Percentiles rank a stretch among this genome's conserved stretches.
These are phyloP conservation scores for Eucalyptus melliodora DNA, from an alignment of 345 rosid species.

Conservation along the genomic window DNA sequence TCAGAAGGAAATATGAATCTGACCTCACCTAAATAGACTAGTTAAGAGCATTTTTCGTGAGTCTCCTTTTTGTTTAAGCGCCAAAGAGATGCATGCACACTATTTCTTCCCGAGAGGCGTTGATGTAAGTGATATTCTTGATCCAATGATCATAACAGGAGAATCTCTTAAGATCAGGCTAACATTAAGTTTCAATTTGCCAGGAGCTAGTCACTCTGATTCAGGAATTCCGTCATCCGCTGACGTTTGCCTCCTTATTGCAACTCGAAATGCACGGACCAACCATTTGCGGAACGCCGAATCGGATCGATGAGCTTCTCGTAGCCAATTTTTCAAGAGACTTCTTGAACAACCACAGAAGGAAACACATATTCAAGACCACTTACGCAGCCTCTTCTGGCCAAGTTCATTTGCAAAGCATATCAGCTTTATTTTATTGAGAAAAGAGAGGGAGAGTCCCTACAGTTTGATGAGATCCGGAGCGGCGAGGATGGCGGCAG, in stretches of 20 bases:
- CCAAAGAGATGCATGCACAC: background rate
- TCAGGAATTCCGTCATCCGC: background rate
- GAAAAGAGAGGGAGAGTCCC: background rate
- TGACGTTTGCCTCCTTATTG: background rate
- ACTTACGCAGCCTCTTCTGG: background rate
- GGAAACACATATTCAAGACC: background rate
- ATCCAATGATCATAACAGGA: background rate
- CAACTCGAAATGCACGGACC: background rate
- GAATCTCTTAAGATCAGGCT: background rate
- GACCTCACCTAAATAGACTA: too few species aligned
- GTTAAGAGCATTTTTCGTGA: too few species aligned
- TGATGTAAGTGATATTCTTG: background rate
- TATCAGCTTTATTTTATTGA: background rate
- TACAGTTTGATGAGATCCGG: background rate
- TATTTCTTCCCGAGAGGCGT: too few species aligned
- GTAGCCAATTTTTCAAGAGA: background rate
- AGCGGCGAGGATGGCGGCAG: background rate
- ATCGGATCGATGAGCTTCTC: background rate
- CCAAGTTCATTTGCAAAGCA: background rate
- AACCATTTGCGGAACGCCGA: background rate
- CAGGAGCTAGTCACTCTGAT: background rate
- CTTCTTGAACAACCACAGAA: background rate
- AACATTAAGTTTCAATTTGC: background rate
- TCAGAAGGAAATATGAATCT: too few species aligned
- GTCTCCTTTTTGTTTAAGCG: background rate